Evolutionary conservation across 106 monocot genomes (phyloP), one percentile per base, ranked within the genome.

Genomic region (Dendrobium chrysotoxum): DNA sequence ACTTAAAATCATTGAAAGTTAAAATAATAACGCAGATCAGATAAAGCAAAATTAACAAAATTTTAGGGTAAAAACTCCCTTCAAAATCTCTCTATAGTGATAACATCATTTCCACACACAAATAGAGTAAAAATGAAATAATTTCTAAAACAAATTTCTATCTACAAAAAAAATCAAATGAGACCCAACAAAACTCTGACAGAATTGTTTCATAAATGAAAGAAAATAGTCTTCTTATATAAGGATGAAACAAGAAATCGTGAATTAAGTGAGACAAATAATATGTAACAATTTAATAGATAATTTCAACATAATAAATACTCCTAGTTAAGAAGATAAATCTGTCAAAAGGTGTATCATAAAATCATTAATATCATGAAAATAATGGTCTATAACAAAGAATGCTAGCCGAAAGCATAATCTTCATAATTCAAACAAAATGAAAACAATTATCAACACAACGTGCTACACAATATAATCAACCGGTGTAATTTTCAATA

Each of bases 21-120:
- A 10, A 10, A 70, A 70, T 31, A 31, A 70, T 31, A 70, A 70
- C 17, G 30, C 16, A 70, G 70, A 70, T 31, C 70, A 70, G 15
- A 70, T 70, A 70, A 31, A 35, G 70, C 15, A 70, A 70, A 70
- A 70, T 70, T 16, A 35, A 70, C 64, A n/a, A 10, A 70, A 70
- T 31, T 68, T 68, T 25, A 57, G 18, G 21, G 61, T n/a, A 61
- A 61, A 20, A 61, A 61, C 4, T 61, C 23, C 21, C 4, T 23
- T 61, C 20, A 23, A 61, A 4, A 61, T 20, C 4, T 25, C 50
- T 50, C 13, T 13, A 50, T 13, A 13, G 50, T 50, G 50, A 12
- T 23, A 21, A 23, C 7, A n/a, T 61, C 20, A n/a, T 23, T 61
- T 61, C 1, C 61, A 61, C n/a, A 61, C 0, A 23, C 23, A 61